Percentiles rank a stretch among this genome's conserved stretches.
Evolutionary conservation across 495 filamentous ascomycete genomes (phyloP).

Genomic region (Neurospora tetrasperma): DNA sequence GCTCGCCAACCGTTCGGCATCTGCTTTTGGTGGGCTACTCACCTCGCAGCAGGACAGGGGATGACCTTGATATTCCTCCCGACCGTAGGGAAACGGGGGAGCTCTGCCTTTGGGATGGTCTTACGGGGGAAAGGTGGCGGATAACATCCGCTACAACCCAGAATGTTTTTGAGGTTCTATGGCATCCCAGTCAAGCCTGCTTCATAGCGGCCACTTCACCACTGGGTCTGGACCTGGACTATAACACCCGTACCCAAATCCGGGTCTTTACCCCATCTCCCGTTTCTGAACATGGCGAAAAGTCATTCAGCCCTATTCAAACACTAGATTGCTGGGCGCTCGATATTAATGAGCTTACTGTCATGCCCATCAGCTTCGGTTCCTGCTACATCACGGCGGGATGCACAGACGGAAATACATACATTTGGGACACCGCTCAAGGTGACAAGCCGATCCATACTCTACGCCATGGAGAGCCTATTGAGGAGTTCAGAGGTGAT

Average conservation of each 20-base stretch:
- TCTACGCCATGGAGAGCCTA: constrained; percentile 57
- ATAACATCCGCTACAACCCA: constrained; percentile 45
- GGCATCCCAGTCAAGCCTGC: constrained; percentile 52
- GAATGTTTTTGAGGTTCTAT: constrained; percentile 72
- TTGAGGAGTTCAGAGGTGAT: constrained; percentile 50
- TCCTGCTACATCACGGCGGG: constrained; percentile 61
- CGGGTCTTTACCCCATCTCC: constrained; percentile 30
- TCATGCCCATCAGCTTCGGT: constrained; percentile 40
- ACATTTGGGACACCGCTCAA: constrained; percentile 73
- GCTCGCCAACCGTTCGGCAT: constrained; percentile 34
- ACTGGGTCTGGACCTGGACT: constrained; percentile 28
- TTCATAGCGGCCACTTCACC: constrained; percentile 56
- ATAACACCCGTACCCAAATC: constrained; percentile 39
- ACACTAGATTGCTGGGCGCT: constrained; percentile 60
- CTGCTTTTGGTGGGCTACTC: constrained; percentile 70
- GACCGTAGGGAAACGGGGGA: constrained; percentile 49
- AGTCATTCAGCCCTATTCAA: constrained; percentile 28
- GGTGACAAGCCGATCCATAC: constrained; percentile 48
- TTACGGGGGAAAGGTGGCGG: constrained; percentile 34
- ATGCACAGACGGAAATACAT: constrained; percentile 73
- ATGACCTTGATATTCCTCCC: constrained; percentile 45
- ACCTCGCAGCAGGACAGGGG: constrained; percentile 40
- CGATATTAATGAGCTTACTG: constrained; percentile 80
- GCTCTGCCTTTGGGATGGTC: constrained; percentile 60
- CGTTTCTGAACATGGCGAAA: constrained; percentile 17